A percentile compares a stretch with the other conserved stretches of the same genome.
Conservation (phyloP, 208 protist genomes). For the Leishmania lainsoni region DNA sequence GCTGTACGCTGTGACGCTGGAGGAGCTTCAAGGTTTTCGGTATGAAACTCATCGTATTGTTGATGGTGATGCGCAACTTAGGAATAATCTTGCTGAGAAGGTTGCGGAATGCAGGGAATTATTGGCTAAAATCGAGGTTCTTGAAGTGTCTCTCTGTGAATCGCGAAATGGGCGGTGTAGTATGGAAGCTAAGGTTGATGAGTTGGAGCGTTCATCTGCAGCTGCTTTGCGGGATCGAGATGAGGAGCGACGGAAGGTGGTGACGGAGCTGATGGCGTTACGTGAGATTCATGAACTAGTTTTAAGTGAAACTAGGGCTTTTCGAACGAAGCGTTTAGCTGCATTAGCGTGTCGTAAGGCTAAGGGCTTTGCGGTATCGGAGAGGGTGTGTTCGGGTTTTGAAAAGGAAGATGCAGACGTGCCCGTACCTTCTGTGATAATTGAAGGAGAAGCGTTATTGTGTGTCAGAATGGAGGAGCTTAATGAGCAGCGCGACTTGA, state of each 20-base stretch:
- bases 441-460: constrained; percentile 33
- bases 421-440: constrained; percentile 7
- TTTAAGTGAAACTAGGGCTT: neutral
- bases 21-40: neutral
- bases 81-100: neutral
- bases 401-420: neutral
- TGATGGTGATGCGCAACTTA: neutral
- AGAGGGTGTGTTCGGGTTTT: neutral
- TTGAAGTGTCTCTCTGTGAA: rapidly evolving
- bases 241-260: neutral
- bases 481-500: constrained; percentile 27
- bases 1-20: constrained; percentile 34
- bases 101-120: neutral
- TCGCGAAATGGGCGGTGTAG: neutral
- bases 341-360: constrained; percentile 22
- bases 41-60: too few relatives aligned
- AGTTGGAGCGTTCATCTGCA: neutral
- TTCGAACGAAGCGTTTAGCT: constrained; percentile 17
- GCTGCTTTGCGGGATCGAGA: neutral
- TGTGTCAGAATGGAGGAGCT: constrained; percentile 44
- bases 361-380: neutral
- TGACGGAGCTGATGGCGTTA: constrained; percentile 36
- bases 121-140: neutral
- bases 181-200: neutral
- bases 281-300: neutral